A percentile compares a stretch with the other conserved stretches of the same genome.
Conservation (phyloP, 2,329 filamentous ascomycete species). For the Mycosphaerelloides madeirae region DNA sequence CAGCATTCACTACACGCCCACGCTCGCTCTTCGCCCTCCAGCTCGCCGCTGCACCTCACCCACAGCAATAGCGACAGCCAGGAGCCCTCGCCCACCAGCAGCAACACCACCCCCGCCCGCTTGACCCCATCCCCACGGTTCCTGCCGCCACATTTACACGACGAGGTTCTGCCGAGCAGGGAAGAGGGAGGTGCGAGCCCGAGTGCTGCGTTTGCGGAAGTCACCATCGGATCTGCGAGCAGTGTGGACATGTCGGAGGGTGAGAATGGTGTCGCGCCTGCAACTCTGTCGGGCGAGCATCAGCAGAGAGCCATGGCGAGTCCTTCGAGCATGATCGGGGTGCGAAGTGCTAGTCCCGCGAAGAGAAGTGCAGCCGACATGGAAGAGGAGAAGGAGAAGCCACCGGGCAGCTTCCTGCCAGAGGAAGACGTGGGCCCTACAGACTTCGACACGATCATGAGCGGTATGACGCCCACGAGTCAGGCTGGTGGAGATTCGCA, state of each 20-base stretch:
- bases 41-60: slow-evolving; percentile 13
- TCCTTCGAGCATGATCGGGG: slow-evolving; percentile 16
- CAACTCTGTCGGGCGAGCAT: neutral
- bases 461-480: slow-evolving; percentile 14
- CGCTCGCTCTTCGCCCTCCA: slow-evolving; percentile 23
- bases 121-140: slow-evolving; percentile 36
- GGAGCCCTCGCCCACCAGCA: slow-evolving; percentile 18
- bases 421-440: slow-evolving; percentile 6
- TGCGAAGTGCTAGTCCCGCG: slow-evolving; percentile 49
- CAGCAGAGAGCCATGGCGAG: slow-evolving; percentile 16
- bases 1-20: slow-evolving; percentile 16
- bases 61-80: slow-evolving; percentile 13
- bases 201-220: slow-evolving; percentile 26
- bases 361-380: slow-evolving; percentile 54
- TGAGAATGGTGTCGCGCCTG: slow-evolving; percentile 21
- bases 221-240: slow-evolving; percentile 36
- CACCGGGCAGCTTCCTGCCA: slow-evolving; percentile 6
- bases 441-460: slow-evolving; percentile 20
- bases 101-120: slow-evolving; percentile 12
- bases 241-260: slow-evolving; percentile 41
- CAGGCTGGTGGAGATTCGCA: slow-evolving; percentile 2
- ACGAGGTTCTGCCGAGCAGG: slow-evolving; percentile 39
- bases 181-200: slow-evolving; percentile 29
- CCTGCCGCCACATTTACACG: slow-evolving; percentile 54
- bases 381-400: slow-evolving; percentile 33